Percentiles rank a stretch among this genome's conserved stretches.
Evolutionary conservation across 805 yeast species (phyloP).

Genomic region (Hanseniaspora valbyensis): DNA sequence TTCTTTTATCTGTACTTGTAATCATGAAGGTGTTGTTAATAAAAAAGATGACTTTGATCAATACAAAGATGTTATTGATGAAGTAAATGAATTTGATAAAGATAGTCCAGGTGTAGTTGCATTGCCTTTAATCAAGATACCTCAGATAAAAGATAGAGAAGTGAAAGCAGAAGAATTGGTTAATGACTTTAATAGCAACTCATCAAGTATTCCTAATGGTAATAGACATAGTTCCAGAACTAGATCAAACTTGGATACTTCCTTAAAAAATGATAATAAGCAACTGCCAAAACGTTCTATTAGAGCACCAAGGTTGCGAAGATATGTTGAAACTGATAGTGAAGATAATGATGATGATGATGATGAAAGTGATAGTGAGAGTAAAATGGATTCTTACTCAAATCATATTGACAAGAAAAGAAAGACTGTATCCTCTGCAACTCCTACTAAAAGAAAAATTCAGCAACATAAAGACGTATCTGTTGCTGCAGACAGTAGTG

Average conservation of each 20-base stretch:
- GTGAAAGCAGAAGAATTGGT: too few species aligned
- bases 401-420: too few species aligned
- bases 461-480: not conserved
- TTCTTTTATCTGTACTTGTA: constrained; percentile 7
- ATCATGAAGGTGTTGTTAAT: not conserved
- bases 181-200: too few species aligned
- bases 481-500: not conserved
- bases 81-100: not conserved
- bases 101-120: not conserved
- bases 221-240: too few species aligned
- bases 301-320: too few species aligned
- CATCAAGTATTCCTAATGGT: too few species aligned
- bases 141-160: too few species aligned
- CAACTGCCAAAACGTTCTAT: too few species aligned
- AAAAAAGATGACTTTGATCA: not conserved
- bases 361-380: too few species aligned
- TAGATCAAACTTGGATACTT: too few species aligned
- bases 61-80: constrained; percentile 1
- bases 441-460: not conserved
- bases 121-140: not conserved
- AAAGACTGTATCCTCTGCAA: not conserved
- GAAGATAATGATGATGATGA: not conserved
- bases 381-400: too few species aligned
- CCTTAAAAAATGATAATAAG: too few species aligned
- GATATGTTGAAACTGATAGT: not conserved